Evolutionary conservation across 2,329 filamentous ascomycete species (phyloP).

Genomic region (Salinomyces thailandicus): DNA sequence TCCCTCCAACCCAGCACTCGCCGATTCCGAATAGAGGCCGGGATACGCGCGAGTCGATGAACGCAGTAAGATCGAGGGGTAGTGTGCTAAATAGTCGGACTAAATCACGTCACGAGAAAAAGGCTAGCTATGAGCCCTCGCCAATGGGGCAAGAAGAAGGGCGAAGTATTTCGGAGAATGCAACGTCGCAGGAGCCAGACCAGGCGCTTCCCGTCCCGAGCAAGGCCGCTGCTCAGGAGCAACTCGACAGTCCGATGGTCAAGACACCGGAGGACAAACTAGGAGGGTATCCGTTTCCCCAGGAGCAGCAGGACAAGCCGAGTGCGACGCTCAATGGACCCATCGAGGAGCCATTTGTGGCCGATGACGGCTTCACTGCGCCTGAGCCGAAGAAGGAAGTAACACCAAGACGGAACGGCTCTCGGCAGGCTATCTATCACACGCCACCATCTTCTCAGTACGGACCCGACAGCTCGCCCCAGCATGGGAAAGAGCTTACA

Average conservation of each 20-base stretch:
- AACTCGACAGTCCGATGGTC: conserved; percentile 36
- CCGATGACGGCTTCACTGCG: conserved; percentile 6
- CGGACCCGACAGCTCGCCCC: conserved; percentile 51
- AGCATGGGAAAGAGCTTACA: conserved; percentile 75
- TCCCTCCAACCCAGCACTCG: conserved; percentile 67
- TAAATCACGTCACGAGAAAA: conserved; percentile 16
- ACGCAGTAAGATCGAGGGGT: conserved; percentile 52
- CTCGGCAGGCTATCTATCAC: conserved; percentile 8
- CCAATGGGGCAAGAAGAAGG: conserved; percentile 45
- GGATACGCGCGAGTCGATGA: conserved; percentile 77
- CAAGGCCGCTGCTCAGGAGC: conserved; percentile 9
- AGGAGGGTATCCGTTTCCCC: conserved; percentile 23
- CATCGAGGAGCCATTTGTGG: conserved; percentile 20
- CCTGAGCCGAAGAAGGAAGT: conserved; percentile 7
- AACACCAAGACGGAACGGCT: conserved; percentile 27
- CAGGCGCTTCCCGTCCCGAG: conserved; percentile 16
- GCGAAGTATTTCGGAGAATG: conserved; percentile 53
- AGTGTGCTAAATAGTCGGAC: conserved; percentile 30
- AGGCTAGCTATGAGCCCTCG: conserved; percentile 44
- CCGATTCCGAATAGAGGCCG: conserved; percentile 77
- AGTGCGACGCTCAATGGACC: conserved; percentile 28
- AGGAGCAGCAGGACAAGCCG: conserved; percentile 11
- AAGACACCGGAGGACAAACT: conserved; percentile 60
- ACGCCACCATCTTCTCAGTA: conserved; percentile 31
- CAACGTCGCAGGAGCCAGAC: background rate